These are phyloP conservation scores for Fusarium miscanthi DNA, from an alignment of 2,329 filamentous ascomycete species.

Conservation along the genomic window DNA sequence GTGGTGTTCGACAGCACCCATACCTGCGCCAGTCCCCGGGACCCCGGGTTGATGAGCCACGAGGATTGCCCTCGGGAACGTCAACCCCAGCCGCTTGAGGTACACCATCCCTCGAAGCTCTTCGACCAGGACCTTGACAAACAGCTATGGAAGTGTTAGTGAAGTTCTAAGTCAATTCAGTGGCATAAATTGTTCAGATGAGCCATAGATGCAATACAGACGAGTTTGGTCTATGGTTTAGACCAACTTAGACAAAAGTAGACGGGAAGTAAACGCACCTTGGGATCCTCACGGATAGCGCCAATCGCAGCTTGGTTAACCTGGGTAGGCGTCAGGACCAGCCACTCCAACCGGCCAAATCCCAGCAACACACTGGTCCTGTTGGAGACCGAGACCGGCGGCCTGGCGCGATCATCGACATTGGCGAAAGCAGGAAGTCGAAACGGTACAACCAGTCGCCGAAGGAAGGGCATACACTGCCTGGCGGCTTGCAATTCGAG, in stretches of 20 bases:
- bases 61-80: not conserved
- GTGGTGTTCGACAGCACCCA: not conserved
- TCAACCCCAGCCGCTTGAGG: not conserved
- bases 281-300: not conserved
- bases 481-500: not conserved
- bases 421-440: not conserved
- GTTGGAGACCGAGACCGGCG: too few relatives aligned
- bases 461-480: accelerated
- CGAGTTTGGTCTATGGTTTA: not conserved
- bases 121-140: too few relatives aligned
- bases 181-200: not conserved
- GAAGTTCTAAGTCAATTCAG: not conserved
- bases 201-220: not conserved
- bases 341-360: not conserved
- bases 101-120: too few relatives aligned
- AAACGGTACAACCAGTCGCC: not conserved
- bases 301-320: not conserved
- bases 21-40: not conserved
- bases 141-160: not conserved
- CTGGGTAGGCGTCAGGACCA: not conserved
- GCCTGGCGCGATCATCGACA: not conserved
- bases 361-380: not conserved
- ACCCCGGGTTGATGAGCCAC: not conserved
- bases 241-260: not conserved
- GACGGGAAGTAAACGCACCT: not conserved